Percentiles rank a stretch among this genome's conserved stretches.
These are phyloP conservation scores for Stephanodiscus minutulus DNA, from an alignment of 108 stramenopile species.

Conservation along the genomic window DNA sequence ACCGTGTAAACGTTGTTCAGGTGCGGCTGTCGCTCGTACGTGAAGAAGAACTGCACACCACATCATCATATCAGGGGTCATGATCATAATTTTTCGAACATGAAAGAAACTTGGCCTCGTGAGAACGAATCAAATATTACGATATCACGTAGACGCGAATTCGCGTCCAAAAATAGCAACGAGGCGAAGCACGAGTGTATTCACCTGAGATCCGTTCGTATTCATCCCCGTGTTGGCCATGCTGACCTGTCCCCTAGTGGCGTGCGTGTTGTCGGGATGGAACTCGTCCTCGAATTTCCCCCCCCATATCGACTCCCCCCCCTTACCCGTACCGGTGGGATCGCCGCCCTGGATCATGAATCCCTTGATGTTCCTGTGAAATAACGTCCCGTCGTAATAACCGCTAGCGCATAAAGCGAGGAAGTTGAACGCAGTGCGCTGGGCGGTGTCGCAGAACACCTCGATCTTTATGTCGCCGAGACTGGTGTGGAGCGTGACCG, in stretches of 20 bases:
- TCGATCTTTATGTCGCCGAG: slow-evolving; percentile 95
- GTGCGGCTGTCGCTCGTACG: slow-evolving; percentile 92
- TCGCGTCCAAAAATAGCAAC: no score
- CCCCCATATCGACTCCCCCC: slow-evolving; percentile 97
- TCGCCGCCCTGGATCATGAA: slow-evolving; percentile 98
- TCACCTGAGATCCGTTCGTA: slow-evolving; percentile 68
- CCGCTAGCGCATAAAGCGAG: slow-evolving; percentile 86
- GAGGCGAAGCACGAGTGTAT: neutral
- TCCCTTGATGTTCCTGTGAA: slow-evolving; percentile 94
- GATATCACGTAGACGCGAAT: no score
- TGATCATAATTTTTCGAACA: no score
- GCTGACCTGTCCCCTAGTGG: slow-evolving; percentile 85
- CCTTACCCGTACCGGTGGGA: slow-evolving; percentile 91
- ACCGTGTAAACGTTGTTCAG: slow-evolving; percentile 96
- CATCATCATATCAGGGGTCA: neutral
- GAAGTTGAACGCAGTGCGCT: slow-evolving; percentile 91
- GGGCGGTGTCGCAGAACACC: slow-evolving; percentile 95
- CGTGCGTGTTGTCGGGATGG: slow-evolving; percentile 89
- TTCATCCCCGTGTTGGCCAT: slow-evolving; percentile 96
- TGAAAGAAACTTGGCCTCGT: no score
- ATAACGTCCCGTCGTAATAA: slow-evolving; percentile 90
- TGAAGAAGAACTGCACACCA: slow-evolving; percentile 89
- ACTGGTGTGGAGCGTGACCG: slow-evolving; percentile 93
- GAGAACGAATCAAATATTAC: no score
- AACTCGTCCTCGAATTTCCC: slow-evolving; percentile 95